These are phyloP conservation scores for Penicillium freii DNA, from an alignment of 2,329 filamentous ascomycete genomes.

Conservation along the genomic window DNA sequence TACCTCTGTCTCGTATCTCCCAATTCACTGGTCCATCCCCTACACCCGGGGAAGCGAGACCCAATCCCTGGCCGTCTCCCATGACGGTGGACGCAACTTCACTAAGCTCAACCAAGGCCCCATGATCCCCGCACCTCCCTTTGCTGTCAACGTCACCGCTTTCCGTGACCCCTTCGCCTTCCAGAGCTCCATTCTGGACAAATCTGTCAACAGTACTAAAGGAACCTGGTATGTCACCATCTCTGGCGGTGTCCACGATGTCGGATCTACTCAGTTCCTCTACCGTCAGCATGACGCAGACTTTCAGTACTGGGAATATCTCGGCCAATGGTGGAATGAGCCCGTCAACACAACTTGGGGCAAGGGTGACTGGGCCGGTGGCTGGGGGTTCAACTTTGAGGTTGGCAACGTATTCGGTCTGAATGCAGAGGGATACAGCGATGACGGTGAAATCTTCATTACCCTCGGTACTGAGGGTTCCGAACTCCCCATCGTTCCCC, in stretches of 20 bases:
- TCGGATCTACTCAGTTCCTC: constrained; percentile 18
- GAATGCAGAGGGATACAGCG: constrained; percentile 17
- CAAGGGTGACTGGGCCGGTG: constrained; percentile 19
- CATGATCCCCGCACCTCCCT: constrained; percentile 36
- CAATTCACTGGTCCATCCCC: constrained; percentile 46
- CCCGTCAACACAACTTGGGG: constrained; percentile 21
- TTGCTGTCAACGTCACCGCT: constrained; percentile 17
- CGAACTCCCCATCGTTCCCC: constrained; percentile 3
- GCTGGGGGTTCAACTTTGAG: constrained; percentile 24
- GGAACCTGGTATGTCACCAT: constrained; percentile 23
- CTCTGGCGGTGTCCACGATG: constrained; percentile 18
- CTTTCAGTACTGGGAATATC: constrained; percentile 22
- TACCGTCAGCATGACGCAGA: constrained; percentile 18
- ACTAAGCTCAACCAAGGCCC: constrained; percentile 48
- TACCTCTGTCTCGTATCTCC: constrained; percentile 48
- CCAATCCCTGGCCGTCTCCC: constrained; percentile 46
- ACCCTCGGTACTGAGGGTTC: constrained; percentile 21
- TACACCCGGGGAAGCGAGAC: constrained; percentile 48
- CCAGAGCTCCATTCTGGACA: constrained; percentile 15
- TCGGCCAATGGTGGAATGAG: constrained; percentile 22
- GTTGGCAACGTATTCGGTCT: constrained; percentile 17
- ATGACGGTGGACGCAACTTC: constrained; percentile 50
- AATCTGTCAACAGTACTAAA: constrained; percentile 1
- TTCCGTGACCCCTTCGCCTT: constrained; percentile 24
- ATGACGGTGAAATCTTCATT: constrained; percentile 15